These are phyloP conservation scores for Trichoderma asperelloides DNA, from an alignment of 495 filamentous ascomycete genomes.

Conservation along the genomic window DNA sequence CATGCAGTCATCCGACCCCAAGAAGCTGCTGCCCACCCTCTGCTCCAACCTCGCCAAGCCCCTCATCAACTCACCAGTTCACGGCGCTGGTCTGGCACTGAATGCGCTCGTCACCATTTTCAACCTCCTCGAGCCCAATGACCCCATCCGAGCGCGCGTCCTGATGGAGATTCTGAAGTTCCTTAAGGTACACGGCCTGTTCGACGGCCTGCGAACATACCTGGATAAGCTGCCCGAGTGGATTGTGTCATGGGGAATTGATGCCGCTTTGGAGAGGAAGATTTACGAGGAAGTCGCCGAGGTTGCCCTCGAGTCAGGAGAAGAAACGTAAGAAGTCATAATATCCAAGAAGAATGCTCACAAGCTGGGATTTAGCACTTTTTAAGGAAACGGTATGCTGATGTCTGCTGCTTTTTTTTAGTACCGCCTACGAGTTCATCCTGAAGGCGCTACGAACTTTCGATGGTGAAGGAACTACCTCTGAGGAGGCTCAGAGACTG, in stretches of 20 bases:
- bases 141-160: conserved; percentile 79
- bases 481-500: conserved; percentile 66
- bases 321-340: conserved; percentile 50
- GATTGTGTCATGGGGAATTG: conserved; percentile 75
- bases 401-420: conserved; percentile 4
- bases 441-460: conserved; percentile 78
- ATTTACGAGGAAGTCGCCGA: conserved; percentile 73
- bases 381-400: conserved; percentile 12
- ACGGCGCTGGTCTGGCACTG: conserved; percentile 76
- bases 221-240: conserved; percentile 71
- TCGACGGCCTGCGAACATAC: conserved; percentile 70
- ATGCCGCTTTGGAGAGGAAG: conserved; percentile 71
- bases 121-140: conserved; percentile 73
- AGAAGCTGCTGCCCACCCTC: conserved; percentile 76
- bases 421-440: conserved; percentile 61
- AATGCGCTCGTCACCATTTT: conserved; percentile 89
- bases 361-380: neutral
- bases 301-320: conserved; percentile 64
- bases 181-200: conserved; percentile 61
- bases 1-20: conserved; percentile 68
- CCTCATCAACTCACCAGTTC: conserved; percentile 71
- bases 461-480: conserved; percentile 58
- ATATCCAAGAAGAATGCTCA: neutral
- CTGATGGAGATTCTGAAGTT: conserved; percentile 75
- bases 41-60: conserved; percentile 83